phyloP scores from a whole-genome alignment of 495 filamentous ascomycete species.

The Penicillium waksmanii region DNA sequence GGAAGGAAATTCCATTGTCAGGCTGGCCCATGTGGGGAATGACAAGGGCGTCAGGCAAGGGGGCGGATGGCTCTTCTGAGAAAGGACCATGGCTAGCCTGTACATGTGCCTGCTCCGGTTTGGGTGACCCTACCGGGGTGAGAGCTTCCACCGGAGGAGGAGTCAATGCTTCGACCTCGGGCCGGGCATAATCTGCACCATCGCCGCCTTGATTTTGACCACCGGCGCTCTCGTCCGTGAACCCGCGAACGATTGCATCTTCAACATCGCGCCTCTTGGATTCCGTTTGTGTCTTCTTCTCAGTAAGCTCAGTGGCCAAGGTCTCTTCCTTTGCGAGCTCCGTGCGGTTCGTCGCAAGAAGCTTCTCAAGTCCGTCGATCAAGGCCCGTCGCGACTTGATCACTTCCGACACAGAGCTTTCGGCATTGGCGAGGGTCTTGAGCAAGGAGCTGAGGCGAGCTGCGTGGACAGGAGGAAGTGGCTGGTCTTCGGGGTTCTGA shows the following conservation, averaged over 20 bases:
- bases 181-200: conserved; percentile 61
- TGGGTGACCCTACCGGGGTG: conserved; percentile 51
- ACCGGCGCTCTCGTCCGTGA: conserved; percentile 50
- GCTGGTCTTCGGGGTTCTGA: conserved; percentile 66
- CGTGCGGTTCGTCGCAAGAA: conserved; percentile 74
- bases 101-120: conserved; percentile 31
- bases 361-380: conserved; percentile 78
- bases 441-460: conserved; percentile 85
- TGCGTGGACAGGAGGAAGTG: conserved; percentile 85
- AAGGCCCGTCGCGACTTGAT: conserved; percentile 83
- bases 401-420: conserved; percentile 85
- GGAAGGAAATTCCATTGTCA: conserved; percentile 45
- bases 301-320: conserved; percentile 58
- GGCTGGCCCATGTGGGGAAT: conserved; percentile 41
- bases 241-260: conserved; percentile 80
- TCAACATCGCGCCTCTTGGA: conserved; percentile 83
- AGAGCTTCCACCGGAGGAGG: conserved; percentile 65
- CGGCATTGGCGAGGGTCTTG: conserved; percentile 86
- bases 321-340: conserved; percentile 70
- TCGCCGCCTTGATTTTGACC: conserved; percentile 44
- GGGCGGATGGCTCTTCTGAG: conserved; percentile 30
- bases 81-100: conserved; percentile 24
- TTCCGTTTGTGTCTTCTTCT: conserved; percentile 69
- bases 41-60: conserved; percentile 34
- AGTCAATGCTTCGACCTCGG: conserved; percentile 82